Base-by-base conservation (phyloP, 2,329 filamentous ascomycete genomes). In the Botrytis hyacinthi region DNA sequence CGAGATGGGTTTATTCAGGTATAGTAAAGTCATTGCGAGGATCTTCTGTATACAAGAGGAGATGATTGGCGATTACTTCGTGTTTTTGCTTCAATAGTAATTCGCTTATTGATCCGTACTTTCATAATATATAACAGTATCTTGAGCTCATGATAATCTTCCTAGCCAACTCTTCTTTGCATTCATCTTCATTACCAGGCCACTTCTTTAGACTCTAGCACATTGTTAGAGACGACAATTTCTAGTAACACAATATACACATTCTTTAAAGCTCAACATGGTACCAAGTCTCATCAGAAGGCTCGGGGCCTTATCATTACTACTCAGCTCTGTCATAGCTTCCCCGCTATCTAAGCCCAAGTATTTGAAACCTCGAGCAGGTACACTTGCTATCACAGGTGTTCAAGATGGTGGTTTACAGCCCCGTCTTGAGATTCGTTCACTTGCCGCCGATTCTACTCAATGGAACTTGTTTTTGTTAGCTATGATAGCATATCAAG, bases 391-490 rank as follows among this genome's bases (percentile, higher is more conserved):
- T 40, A 71, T 73, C 29, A 71, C 67, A 32, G 72, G 72, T 48
- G 46, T 66, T 65, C 35, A 59, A 22, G 54, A 54, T 71, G 26
- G 60, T 48, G 68, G 68, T 29, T 37, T 74, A 42, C 82, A 82
- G 12, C 75, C 82, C 37, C 87, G 93, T 76, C 85, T 86, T 67
- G 92, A 96, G 79, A 88, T 96, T 76, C 86, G 90, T 63, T 83
- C 91, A 61, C 84, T 96, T 77, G 84, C 88, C 75, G 83, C 86
- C 70, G 86, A 74, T 40, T 80, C 85, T 16, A 89, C 92, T 78
- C 86, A 87, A 79, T 93, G 91, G 89, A 93, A 92, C 80, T 82
- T 96, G 73, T 96, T 91, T 81, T 84, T 97, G 42, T 86, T 95
- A 68, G 91, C 91, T 18, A 85, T 95, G 78, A 89, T 88, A 81